phyloP scores from a whole-genome alignment of 2,329 filamentous ascomycete species.

The Piedraia hortae region DNA sequence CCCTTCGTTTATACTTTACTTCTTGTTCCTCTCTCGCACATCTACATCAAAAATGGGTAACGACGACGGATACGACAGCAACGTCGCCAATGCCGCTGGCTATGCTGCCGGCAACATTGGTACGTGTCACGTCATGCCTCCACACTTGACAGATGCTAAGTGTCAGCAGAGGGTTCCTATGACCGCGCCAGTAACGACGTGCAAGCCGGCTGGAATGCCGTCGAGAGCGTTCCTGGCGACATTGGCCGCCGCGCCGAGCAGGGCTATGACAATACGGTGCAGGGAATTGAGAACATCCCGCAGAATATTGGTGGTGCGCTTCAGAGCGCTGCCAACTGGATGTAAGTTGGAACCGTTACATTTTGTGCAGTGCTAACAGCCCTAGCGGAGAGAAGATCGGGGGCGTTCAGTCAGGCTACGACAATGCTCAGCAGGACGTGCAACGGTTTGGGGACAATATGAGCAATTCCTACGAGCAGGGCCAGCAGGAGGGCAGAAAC shows the following conservation, averaged over 20 bases:
- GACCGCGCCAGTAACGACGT: constrained; percentile 4
- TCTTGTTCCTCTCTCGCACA: too few species aligned
- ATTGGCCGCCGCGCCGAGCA: constrained; percentile 2
- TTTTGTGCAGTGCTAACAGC: constrained; percentile 1
- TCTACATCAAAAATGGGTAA: background rate
- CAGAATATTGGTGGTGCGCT: constrained; percentile 3
- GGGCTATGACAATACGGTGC: constrained; percentile 3
- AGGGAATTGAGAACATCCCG: constrained; percentile 4
- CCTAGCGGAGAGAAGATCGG: constrained; percentile 1
- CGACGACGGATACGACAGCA: constrained; percentile 3
- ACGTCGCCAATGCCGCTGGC: constrained; percentile 4
- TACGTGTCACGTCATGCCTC: too few species aligned
- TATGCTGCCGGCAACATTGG: constrained; percentile 3
- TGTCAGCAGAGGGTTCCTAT: constrained; percentile 2
- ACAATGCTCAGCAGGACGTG: constrained; percentile 1
- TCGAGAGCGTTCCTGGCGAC: constrained; percentile 3
- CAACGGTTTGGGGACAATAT: constrained; percentile 1
- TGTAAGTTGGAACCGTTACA: background rate
- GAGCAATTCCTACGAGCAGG: constrained; percentile 2
- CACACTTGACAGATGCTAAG: background rate
- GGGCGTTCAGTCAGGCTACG: background rate
- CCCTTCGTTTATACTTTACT: too few species aligned
- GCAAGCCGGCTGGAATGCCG: constrained; percentile 3
- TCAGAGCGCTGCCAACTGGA: constrained; percentile 3
- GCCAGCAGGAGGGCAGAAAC: constrained; percentile 1